Evolutionary conservation across 495 filamentous ascomycete genomes (phyloP).

Genomic region (Rusavskia elegans): DNA sequence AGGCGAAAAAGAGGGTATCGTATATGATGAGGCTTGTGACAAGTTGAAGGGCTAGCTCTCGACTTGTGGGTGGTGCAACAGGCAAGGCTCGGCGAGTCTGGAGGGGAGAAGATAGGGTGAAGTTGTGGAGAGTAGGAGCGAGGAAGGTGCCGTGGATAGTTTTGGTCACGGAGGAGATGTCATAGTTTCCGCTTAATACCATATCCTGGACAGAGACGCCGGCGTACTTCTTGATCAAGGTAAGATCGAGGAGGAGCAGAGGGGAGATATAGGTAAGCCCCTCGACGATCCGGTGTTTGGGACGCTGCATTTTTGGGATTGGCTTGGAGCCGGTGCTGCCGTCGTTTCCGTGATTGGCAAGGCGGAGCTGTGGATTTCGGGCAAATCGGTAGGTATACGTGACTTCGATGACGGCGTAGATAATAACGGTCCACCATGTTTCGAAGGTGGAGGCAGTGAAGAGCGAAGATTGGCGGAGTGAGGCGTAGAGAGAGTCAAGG

Average conservation of each 20-base stretch:
- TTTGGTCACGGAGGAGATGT: constrained; percentile 1
- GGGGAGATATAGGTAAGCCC: constrained; percentile 12
- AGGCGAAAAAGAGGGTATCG: constrained; percentile 20
- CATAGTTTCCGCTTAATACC: constrained; percentile 15
- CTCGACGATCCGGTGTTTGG: constrained; percentile 11
- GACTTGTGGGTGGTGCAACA: constrained; percentile 8
- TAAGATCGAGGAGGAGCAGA: constrained; percentile 16
- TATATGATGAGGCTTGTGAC: constrained; percentile 15
- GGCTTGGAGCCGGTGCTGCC: background rate
- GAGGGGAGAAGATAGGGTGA: constrained; percentile 16
- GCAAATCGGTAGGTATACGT: constrained; percentile 11
- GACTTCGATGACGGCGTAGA: constrained; percentile 17
- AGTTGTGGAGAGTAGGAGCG: constrained; percentile 16
- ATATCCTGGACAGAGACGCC: constrained; percentile 14
- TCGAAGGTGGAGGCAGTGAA: constrained; percentile 19
- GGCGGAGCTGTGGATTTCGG: constrained; percentile 13
- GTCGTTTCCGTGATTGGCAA: constrained; percentile 4
- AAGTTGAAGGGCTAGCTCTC: constrained; percentile 17
- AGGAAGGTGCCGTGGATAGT: constrained; percentile 13
- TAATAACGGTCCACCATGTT: constrained; percentile 17
- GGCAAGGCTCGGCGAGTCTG: constrained; percentile 17
- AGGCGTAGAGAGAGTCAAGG: constrained; percentile 9
- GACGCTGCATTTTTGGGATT: constrained; percentile 15
- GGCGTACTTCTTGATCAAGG: constrained; percentile 21
- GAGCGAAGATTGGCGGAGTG: constrained; percentile 7